Evolutionary conservation across 768 basidiomycete genomes (phyloP), one percentile per base, ranked within the genome.

Genomic region (Russula abietina): DNA sequence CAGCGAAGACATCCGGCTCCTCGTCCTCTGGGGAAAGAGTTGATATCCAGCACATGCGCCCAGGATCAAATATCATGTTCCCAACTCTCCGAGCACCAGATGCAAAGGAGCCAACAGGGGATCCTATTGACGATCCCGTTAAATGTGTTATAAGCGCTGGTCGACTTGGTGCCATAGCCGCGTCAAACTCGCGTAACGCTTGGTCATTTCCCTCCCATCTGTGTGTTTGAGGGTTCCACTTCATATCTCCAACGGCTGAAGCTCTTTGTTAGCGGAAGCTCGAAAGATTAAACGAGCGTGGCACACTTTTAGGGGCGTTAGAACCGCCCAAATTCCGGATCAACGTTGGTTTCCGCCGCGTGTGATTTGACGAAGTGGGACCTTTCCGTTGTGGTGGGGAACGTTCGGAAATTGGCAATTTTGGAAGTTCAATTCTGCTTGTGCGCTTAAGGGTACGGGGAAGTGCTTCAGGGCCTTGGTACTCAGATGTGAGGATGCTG

Each of bases 181-280:
- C 76, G 55, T 98, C 96, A 72, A 98, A 99, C 59, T 93, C 94
- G 61, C 89, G 87, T 33, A 98, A 80, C 17, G 85, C 84, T 62
- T 89, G 86, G 66, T 99, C 96, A 73, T 99, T 98, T 57, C 96
- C 96, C 78, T 99, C 96, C 96, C 96, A 99, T 39, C 92, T 88
- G 17, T 90, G 82, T 2, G 85, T 86, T 19, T 75, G 77, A 45
- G 96, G 95, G 74, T 99, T 98, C 91, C 93, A 99, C 70, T 85
- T 90, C 96, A 99, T 99, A 59, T 95, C 92, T 24, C 93, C 94
- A 61, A 96, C 83, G 51, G 93, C 96, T 96, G 70, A 49, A n/a
- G 65, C 26, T 11, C 32, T 28, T 38, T 56, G 59, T 60, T 48
- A 60, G 55, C 59, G 58, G 24, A 33, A 38, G 5, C 56, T 70